phyloP scores from a whole-genome alignment of 2,329 filamentous ascomycete genomes.

The Fusarium anthophilum region DNA sequence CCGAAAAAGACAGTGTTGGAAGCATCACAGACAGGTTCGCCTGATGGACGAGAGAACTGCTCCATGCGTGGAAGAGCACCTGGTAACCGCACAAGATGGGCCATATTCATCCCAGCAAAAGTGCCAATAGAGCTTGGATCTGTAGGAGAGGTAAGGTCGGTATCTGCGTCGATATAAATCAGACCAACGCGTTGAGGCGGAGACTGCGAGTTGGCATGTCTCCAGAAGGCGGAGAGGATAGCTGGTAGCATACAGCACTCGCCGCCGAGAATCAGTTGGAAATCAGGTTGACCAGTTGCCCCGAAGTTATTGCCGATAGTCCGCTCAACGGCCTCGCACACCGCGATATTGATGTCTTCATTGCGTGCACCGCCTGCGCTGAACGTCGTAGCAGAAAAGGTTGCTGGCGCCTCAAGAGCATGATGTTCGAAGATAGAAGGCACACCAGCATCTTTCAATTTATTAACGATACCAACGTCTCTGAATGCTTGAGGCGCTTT shows the following conservation, averaged over 20 bases:
- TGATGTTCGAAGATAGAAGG: constrained; percentile 6
- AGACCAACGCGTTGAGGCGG: constrained; percentile 19
- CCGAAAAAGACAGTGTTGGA: constrained; percentile 34
- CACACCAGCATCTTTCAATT: neutral
- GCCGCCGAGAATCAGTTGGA: constrained; percentile 32
- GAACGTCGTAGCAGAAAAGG: constrained; percentile 5
- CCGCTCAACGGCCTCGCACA: constrained; percentile 17
- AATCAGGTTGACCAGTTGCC: neutral
- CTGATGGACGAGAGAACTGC: constrained; percentile 28
- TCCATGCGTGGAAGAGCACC: constrained; percentile 26
- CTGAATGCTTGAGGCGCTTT: constrained; percentile 34
- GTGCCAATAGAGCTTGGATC: constrained; percentile 27
- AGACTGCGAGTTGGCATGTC: neutral
- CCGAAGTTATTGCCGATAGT: neutral
- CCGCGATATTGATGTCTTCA: constrained; percentile 24
- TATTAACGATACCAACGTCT: constrained; percentile 4
- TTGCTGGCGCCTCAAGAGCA: constrained; percentile 15
- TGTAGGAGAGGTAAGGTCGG: constrained; percentile 29
- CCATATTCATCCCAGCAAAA: constrained; percentile 38
- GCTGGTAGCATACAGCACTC: constrained; percentile 33
- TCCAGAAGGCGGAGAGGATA: constrained; percentile 27
- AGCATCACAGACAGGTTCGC: constrained; percentile 26
- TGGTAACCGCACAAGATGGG: constrained; percentile 15
- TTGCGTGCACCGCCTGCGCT: constrained; percentile 14
- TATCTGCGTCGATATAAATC: constrained; percentile 38